Evolutionary conservation across 768 basidiomycete genomes (phyloP).

Genomic region (Serendipita sp.): DNA sequence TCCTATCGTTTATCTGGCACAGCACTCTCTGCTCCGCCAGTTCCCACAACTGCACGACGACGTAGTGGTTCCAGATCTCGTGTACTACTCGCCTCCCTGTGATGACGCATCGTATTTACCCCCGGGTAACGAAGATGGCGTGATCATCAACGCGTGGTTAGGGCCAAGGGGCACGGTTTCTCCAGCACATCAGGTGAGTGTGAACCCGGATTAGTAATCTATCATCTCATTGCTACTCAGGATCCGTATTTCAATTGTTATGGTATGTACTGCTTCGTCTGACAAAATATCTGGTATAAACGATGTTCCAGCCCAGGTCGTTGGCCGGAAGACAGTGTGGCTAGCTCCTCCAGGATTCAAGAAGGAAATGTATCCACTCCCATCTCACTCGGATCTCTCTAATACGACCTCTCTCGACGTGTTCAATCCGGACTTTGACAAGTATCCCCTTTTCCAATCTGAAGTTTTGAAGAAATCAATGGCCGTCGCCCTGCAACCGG

Average conservation of each 20-base stretch:
- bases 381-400: conserved; percentile 28
- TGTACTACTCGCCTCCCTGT: conserved; percentile 41
- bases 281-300: conserved; percentile 9
- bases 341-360: conserved; percentile 50
- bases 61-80: conserved; percentile 75
- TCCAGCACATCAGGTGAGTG: conserved; percentile 48
- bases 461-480: conserved; percentile 44
- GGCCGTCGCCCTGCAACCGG: conserved; percentile 51
- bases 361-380: conserved; percentile 33
- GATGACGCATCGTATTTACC: conserved; percentile 39
- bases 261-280: conserved; percentile 30
- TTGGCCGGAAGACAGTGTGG: conserved; percentile 85
- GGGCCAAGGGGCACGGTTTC: conserved; percentile 66
- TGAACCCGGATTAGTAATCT: conserved; percentile 8
- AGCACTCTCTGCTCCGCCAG: conserved; percentile 72
- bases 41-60: conserved; percentile 67
- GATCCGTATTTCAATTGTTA: conserved; percentile 92
- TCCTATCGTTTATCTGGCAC: conserved; percentile 56
- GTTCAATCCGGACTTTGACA: conserved; percentile 39
- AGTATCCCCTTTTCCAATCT: too few species aligned
- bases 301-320: conserved; percentile 47
- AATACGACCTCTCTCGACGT: conserved; percentile 82
- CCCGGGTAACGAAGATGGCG: conserved; percentile 49
- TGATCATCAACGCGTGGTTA: conserved; percentile 66
- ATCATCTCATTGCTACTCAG: conserved; percentile 23